A percentile compares a stretch with the other conserved stretches of the same genome.
These are phyloP conservation scores for Hortiboletus campestris DNA, from an alignment of 768 basidiomycete genomes.

Conservation along the genomic window DNA sequence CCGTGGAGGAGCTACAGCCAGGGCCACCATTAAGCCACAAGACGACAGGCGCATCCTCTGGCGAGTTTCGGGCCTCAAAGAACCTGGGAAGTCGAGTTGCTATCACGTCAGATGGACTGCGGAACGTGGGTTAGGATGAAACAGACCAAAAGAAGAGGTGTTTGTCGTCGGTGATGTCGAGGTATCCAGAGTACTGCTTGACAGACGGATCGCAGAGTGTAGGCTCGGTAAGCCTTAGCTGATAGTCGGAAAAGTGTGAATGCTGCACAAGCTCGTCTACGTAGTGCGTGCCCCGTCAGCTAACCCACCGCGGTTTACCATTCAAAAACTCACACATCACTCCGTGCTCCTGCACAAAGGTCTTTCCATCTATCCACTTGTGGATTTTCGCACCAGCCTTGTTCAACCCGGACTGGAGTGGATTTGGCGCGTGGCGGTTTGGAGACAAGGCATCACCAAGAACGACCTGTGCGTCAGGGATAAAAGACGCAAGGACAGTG, in stretches of 20 bases:
- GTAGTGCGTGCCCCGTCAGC: constrained; percentile 1
- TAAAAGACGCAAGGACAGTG: constrained; percentile 36
- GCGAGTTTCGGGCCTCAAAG: constrained; percentile 79
- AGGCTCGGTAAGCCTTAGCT: constrained; percentile 64
- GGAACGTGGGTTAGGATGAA: not conserved
- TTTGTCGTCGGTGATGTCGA: constrained; percentile 75
- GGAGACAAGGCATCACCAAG: constrained; percentile 32
- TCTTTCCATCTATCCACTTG: constrained; percentile 63
- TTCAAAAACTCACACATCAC: constrained; percentile 57
- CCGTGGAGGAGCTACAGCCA: constrained; percentile 72
- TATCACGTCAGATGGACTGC: not conserved
- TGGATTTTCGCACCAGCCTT: constrained; percentile 49
- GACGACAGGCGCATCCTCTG: constrained; percentile 76
- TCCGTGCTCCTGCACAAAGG: constrained; percentile 70
- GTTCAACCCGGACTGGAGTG: constrained; percentile 40
- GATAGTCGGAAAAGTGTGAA: constrained; percentile 48
- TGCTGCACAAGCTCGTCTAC: constrained; percentile 63
- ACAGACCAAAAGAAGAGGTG: constrained; percentile 86
- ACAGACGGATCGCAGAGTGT: constrained; percentile 77
- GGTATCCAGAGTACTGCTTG: constrained; percentile 74
- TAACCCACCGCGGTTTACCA: not conserved
- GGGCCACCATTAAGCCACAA: constrained; percentile 90
- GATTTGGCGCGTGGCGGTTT: constrained; percentile 30
- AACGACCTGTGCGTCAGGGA: constrained; percentile 45
- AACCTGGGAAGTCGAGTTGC: constrained; percentile 51